Evolutionary conservation across 1,284 basidiomycete genomes (phyloP).

Genomic region (Rhodofomes roseus): DNA sequence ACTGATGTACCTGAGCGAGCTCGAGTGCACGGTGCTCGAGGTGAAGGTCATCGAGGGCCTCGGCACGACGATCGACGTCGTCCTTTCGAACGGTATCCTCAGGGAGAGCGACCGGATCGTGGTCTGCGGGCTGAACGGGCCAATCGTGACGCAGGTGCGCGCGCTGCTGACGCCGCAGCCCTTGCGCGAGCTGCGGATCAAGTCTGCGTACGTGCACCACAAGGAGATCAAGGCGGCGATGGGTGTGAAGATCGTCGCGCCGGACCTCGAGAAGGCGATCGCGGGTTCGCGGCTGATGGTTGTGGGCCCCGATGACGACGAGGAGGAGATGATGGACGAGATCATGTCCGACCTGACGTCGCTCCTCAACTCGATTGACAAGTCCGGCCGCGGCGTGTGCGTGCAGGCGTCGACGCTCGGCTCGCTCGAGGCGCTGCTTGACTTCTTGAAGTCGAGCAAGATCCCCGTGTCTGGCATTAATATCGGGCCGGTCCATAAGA

Average conservation of each 20-base stretch:
- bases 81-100: constrained; percentile 93
- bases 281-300: constrained; percentile 95
- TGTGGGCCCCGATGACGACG: constrained; percentile 91
- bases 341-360: constrained; percentile 96
- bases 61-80: constrained; percentile 97
- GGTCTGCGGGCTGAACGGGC: constrained; percentile 95
- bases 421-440: constrained; percentile 94
- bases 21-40: constrained; percentile 99
- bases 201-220: constrained; percentile 98
- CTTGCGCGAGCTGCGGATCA: constrained; percentile 92
- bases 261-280: constrained; percentile 98
- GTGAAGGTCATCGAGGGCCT: constrained; percentile 99
- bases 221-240: constrained; percentile 98
- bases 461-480: constrained; percentile 98
- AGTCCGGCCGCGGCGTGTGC: constrained; percentile 93
- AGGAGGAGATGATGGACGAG: constrained; percentile 92
- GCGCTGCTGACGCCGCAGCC: constrained; percentile 97
- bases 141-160: constrained; percentile 94
- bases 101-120: constrained; percentile 95
- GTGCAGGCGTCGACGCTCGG: constrained; percentile 98
- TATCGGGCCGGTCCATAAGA: constrained; percentile 97
- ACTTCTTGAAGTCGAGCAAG: constrained; percentile 94
- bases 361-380: constrained; percentile 89
- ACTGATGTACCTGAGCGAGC: constrained; percentile 97
- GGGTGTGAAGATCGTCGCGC: constrained; percentile 95